Conservation (phyloP, 805 yeast genomes). For the Cyberlindnera americana region DNA sequence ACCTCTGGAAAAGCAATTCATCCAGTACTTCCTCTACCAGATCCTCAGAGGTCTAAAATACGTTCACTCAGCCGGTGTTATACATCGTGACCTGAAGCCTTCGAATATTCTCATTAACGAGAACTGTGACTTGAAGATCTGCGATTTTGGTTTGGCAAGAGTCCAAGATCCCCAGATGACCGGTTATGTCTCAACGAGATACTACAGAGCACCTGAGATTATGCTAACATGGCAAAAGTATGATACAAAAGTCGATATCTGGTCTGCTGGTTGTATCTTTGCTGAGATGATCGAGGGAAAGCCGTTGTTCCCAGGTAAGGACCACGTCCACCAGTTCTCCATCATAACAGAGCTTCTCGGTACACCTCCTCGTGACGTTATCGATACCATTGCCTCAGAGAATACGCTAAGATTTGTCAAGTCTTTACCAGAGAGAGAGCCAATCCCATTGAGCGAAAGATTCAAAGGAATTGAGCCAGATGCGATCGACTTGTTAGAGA, state of each 20-base stretch:
- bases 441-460: conserved; percentile 81
- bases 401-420: conserved; percentile 92
- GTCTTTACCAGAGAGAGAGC: conserved; percentile 88
- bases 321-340: conserved; percentile 96
- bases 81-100: conserved; percentile 87
- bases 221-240: conserved; percentile 99
- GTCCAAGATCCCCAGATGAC: conserved; percentile 99
- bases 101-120: conserved; percentile 81
- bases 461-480: conserved; percentile 78
- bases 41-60: conserved; percentile 85
- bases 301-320: conserved; percentile 96
- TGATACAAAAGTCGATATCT: conserved; percentile 93
- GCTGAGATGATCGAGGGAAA: conserved; percentile 98
- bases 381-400: conserved; percentile 92
- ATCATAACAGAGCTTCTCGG: conserved; percentile 96
- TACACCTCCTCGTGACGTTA: conserved; percentile 94
- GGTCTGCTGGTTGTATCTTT: conserved; percentile 97
- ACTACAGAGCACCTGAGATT: conserved; percentile 96
- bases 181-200: conserved; percentile 93
- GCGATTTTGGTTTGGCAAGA: conserved; percentile 94
- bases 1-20: conserved; percentile 93
- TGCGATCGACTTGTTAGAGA: conserved; percentile 82
- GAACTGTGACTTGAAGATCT: conserved; percentile 85
- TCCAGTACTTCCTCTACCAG: conserved; percentile 94
- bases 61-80: conserved; percentile 89